Conservation (phyloP, 148 eudicot genomes). For the Camellia lanceoleosa region DNA sequence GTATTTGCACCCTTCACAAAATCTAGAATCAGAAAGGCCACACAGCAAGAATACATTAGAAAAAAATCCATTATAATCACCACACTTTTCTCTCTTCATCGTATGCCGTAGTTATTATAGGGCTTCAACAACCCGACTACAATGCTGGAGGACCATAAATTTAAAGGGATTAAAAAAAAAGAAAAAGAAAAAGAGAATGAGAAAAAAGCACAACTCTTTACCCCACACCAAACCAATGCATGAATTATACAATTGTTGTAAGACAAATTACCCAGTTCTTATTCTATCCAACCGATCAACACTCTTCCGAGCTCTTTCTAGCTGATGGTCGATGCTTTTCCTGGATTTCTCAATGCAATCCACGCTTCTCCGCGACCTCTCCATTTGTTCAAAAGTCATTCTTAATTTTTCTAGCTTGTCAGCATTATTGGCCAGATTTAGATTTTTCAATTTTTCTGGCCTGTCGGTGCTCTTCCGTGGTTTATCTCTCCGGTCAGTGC, state of each 20-base stretch:
- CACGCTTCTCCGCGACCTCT: constrained; percentile 62
- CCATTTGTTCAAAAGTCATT: constrained; percentile 47
- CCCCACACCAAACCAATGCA: constrained; percentile 28
- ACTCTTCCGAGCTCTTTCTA: constrained; percentile 61
- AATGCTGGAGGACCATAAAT: constrained; percentile 21
- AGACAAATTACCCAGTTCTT: constrained; percentile 33
- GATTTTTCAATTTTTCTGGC: constrained; percentile 40
- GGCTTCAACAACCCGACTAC: constrained; percentile 18
- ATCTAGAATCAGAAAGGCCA: background rate
- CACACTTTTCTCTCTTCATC: constrained; percentile 19
- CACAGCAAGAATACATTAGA: background rate
- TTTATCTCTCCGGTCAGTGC: constrained; percentile 28
- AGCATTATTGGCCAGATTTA: constrained; percentile 24
- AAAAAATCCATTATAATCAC: background rate
- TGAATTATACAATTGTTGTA: constrained; percentile 21
- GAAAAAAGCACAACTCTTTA: background rate
- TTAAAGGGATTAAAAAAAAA: background rate
- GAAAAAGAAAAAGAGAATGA: background rate
- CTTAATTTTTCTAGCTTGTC: constrained; percentile 48
- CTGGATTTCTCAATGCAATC: constrained; percentile 57
- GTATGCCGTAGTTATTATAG: constrained; percentile 21
- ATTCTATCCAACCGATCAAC: constrained; percentile 57
- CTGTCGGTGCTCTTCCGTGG: constrained; percentile 50
- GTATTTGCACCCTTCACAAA: background rate
- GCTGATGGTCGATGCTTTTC: constrained; percentile 49